Evolutionary conservation across 306 rosid genomes (phyloP), one percentile per base, ranked within the genome.

Genomic region (Dryas alaskensis): DNA sequence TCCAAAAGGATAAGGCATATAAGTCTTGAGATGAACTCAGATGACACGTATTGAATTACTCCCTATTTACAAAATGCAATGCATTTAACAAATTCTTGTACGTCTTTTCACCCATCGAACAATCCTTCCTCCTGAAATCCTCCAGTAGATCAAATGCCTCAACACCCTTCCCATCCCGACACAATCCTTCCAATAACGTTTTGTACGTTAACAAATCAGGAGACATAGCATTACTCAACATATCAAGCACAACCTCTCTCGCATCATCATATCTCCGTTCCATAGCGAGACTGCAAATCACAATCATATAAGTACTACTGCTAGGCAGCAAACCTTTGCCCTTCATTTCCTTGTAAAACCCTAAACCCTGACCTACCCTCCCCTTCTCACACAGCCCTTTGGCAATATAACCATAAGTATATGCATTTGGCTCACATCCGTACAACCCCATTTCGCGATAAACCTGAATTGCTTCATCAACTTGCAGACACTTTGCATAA

Each of bases 381-480:
- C 97, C 97, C 83, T 94, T 91, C 92, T 94, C 98, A 78, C 97
- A 94, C 88, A 94, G 59, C 5, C 91, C 98, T 65, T 76, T 87
- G 8, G 92, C 85, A 63, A 94, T 79, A 49, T 91, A 91, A 6
- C 98, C 87, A 70, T 87, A 91, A 13, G 83, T 88, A 76, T 88
- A 91, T 0, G 87, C 88, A 76, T 94, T 94, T 0, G 98, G 95
- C 81, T 88, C 89, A 44, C 95, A 94, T 8, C 89, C 89, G 70
- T 91, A 89, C 85, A 94, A 80, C 49, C 98, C 97, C 96, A 94
- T 91, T 69, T 91, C 90, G 0, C 75, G 85, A 71, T 87, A 89
- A 63, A 91, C 90, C 75, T 89, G 69, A 69, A 94, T 65, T 0
- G 96, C 95, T 73, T 91, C 98, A 17, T 94, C 97, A 9, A 94